Evolutionary conservation across 2,329 filamentous ascomycete genomes (phyloP).

Genomic region (Epichloe sylvatica): DNA sequence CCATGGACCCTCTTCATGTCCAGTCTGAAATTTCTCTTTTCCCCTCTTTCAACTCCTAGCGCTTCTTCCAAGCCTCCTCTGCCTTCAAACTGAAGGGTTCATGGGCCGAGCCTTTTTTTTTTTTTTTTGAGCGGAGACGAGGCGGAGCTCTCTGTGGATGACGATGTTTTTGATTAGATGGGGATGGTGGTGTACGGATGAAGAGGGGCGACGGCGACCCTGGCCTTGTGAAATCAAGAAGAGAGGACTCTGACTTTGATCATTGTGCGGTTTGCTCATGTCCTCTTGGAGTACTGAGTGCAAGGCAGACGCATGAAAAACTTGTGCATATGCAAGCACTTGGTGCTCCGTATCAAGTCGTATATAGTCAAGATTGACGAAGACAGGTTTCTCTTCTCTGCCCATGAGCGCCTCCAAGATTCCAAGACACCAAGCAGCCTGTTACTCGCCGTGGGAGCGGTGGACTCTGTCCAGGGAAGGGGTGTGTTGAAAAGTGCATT

Average conservation of each 20-base stretch:
- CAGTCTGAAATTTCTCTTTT: neutral
- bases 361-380: neutral
- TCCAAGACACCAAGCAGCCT: too few species aligned
- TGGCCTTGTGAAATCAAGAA: too few species aligned
- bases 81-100: neutral
- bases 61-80: neutral
- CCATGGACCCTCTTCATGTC: neutral
- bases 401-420: neutral
- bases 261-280: neutral
- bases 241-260: neutral
- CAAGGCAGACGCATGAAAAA: too few species aligned
- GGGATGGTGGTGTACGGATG: constrained; percentile 1
- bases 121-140: constrained; percentile 1
- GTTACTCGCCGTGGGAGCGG: neutral
- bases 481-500: neutral
- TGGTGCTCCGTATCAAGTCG: too few species aligned
- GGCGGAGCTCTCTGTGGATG: constrained; percentile 3
- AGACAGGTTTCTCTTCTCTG: neutral
- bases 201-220: neutral
- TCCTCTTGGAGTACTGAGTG: too few species aligned
- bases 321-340: neutral
- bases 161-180: constrained; percentile 3
- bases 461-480: neutral
- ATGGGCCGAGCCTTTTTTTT: neutral
- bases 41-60: neutral